phyloP scores from a whole-genome alignment of 805 yeast genomes.

The Candida stauntonica region DNA sequence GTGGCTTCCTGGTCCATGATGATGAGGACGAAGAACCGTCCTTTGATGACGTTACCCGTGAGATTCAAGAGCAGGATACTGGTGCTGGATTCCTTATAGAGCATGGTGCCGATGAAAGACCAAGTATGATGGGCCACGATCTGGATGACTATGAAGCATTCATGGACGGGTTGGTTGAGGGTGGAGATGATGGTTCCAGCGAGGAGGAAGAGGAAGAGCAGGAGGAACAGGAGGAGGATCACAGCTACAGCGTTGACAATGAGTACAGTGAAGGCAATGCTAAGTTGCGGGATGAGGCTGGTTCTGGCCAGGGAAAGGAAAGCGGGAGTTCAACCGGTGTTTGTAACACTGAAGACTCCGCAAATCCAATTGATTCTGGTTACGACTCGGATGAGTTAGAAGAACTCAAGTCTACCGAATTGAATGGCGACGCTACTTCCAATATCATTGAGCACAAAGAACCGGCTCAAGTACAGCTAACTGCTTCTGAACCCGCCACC shows the following conservation, averaged over 20 bases:
- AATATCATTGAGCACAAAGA: too few species aligned
- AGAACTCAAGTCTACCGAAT: not conserved
- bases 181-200: slow-evolving; percentile 8
- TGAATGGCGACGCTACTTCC: too few species aligned
- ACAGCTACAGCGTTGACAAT: too few species aligned
- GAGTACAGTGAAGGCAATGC: too few species aligned
- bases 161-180: slow-evolving; percentile 17
- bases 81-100: slow-evolving; percentile 7
- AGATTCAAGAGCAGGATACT: not conserved
- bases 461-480: not conserved
- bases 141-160: slow-evolving; percentile 25
- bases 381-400: slow-evolving; percentile 2
- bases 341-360: not conserved
- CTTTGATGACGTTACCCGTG: too few species aligned
- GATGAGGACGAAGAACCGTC: not conserved
- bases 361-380: not conserved
- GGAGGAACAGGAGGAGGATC: too few species aligned
- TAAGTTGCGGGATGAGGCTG: too few species aligned
- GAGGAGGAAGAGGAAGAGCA: slow-evolving; percentile 27
- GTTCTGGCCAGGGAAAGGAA: too few species aligned
- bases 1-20: slow-evolving; percentile 26
- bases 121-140: not conserved
- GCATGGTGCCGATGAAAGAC: slow-evolving; percentile 12
- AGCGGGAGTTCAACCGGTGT: not conserved
- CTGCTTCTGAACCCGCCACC: not conserved